phyloP scores from a whole-genome alignment of 352 stramenopile genomes.

The Globisporangium polare region DNA sequence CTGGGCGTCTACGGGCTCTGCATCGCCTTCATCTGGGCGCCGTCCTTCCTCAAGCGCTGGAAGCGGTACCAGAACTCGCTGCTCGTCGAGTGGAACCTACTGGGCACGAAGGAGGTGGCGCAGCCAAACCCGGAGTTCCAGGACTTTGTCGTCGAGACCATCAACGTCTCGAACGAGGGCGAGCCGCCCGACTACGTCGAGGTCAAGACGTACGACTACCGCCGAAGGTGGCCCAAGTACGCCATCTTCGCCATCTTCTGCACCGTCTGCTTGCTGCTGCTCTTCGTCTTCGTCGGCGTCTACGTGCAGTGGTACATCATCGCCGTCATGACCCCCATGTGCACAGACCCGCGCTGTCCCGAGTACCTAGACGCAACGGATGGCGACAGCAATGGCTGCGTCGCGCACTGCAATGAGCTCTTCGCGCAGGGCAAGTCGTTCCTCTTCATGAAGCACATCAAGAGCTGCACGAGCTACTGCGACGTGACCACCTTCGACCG shows the following conservation, averaged over 20 bases:
- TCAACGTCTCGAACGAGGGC: slow-evolving; percentile 53
- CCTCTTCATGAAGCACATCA: slow-evolving; percentile 51
- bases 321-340: slow-evolving; percentile 64
- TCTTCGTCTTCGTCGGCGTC: slow-evolving; percentile 51
- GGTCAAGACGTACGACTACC: slow-evolving; percentile 53
- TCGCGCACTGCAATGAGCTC: slow-evolving; percentile 43
- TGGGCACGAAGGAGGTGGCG: slow-evolving; percentile 44
- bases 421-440: slow-evolving; percentile 40
- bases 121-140: slow-evolving; percentile 51
- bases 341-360: slow-evolving; percentile 49
- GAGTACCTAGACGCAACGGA: slow-evolving; percentile 27
- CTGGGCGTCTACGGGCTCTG: slow-evolving; percentile 47
- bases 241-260: slow-evolving; percentile 47
- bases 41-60: slow-evolving; percentile 58
- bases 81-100: slow-evolving; percentile 58
- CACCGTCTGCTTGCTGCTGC: slow-evolving; percentile 38
- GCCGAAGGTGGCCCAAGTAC: slow-evolving; percentile 55
- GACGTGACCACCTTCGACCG: slow-evolving; percentile 33
- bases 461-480: slow-evolving; percentile 41
- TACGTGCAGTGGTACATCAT: slow-evolving; percentile 75
- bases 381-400: slow-evolving; percentile 19
- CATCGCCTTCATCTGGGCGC: slow-evolving; percentile 50
- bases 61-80: slow-evolving; percentile 59
- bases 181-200: slow-evolving; percentile 57
- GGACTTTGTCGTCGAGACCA: slow-evolving; percentile 49